These are phyloP conservation scores for Areca catechu DNA, from an alignment of 176 grass and related monocot species.

Conservation along the genomic window DNA sequence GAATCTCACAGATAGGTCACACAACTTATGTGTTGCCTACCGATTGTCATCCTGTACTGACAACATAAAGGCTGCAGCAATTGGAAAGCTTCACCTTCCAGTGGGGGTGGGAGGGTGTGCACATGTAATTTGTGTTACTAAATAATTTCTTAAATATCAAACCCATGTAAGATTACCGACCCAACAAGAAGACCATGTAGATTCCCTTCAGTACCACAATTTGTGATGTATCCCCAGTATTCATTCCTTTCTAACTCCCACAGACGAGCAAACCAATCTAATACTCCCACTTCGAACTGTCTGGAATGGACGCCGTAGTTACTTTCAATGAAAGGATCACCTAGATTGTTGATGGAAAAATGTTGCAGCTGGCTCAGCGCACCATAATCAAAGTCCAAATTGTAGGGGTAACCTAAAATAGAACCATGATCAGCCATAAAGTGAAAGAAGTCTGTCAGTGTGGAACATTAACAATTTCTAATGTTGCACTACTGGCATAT, in stretches of 20 bases:
- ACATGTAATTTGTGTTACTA: too few relatives aligned
- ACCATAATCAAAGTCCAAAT: constrained; percentile 81
- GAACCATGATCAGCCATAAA: not conserved
- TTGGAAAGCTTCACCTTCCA: too few relatives aligned
- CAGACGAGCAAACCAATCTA: constrained; percentile 86
- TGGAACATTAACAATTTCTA: too few relatives aligned
- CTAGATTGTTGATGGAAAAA: constrained; percentile 83
- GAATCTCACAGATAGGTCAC: too few relatives aligned
- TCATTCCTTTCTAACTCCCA: constrained; percentile 68
- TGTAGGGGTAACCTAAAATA: constrained; percentile 68
- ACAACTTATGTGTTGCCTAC: too few relatives aligned
- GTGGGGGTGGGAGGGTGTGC: too few relatives aligned
- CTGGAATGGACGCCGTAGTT: constrained; percentile 85
- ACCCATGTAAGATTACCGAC: constrained; percentile 31
- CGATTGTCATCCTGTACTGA: too few relatives aligned
- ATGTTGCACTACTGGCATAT: too few relatives aligned
- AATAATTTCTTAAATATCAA: too few relatives aligned
- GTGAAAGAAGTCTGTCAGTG: too few relatives aligned
- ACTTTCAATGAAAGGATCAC: constrained; percentile 84
- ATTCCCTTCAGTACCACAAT: constrained; percentile 91
- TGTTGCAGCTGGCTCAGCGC: constrained; percentile 56
- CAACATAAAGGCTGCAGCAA: too few relatives aligned
- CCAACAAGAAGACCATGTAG: constrained; percentile 85
- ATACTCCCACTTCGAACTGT: constrained; percentile 77
- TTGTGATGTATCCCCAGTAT: constrained; percentile 91